Evolutionary conservation across 495 filamentous ascomycete species (phyloP), one percentile per base, ranked within the genome.

Genomic region (Choiromyces venosus): DNA sequence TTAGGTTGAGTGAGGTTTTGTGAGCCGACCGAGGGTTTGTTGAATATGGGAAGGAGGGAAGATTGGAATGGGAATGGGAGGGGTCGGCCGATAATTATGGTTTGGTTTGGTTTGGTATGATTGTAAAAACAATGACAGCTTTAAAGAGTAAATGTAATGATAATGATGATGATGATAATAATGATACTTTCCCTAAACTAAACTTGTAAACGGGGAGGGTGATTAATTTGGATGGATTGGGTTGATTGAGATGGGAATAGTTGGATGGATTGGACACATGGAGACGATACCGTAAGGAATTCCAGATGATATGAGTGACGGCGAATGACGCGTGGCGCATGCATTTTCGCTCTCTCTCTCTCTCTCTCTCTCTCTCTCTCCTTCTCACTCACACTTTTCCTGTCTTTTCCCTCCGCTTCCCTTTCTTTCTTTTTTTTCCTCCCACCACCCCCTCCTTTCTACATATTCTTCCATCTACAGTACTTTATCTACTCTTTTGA

Each of bases 321-420:
- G 69, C 69, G 75, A 77, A 77, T 77, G 75, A 77, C 75, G 75
- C 75, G 75, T 77, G 75, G 75, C 75, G 66, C 73, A 36, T 70
- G 75, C 75, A 77, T 70, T 77, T 74, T 76, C 65, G 40, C 42
- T 70, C 68, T 72, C 71, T 56, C 72, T 42, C 38, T 73, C 46
- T 25, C 46, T 69, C 16, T 36, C 38, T 39, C 38, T 65, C 38
- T 19, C 33, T 38, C 66, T 19, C 37, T 35, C 18, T 40, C 25
- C 36, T 40, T 36, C 33, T 29, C 56, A 37, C 66, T 52, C 40
- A 56, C 33, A 38, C 56, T 46, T 66, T 66, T 25, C 40, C 21
- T 29, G 33, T 38, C 39, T 29, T 67, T 35, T 46, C 40, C 36
- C 71, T 38, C 65, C 9, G 33, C 52, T 25, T 18, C 29, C 44